Evolutionary conservation across 2,329 filamentous ascomycete species (phyloP), one percentile per base, ranked within the genome.

Genomic region (Fusarium zealandicum): DNA sequence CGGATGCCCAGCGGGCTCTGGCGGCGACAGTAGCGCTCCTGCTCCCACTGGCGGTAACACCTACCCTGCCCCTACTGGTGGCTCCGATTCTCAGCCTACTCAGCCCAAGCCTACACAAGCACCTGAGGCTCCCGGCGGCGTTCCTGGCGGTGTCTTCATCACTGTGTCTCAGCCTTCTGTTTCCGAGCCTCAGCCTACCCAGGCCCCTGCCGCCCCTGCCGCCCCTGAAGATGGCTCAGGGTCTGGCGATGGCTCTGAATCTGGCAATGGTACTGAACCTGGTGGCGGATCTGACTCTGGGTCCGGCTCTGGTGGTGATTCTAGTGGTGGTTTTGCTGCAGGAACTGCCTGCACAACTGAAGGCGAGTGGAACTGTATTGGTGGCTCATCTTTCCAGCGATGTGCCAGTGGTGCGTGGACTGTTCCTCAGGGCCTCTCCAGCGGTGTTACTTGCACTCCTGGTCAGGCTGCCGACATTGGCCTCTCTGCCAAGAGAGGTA

Each of bases 371-470:
- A 83, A 83, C 73, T 85, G 82, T 59, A 71, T 84, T 6, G 72
- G 67, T 0, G 80, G 81, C 12, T 72, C 66, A 1, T 75, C 76
- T 0, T 85, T 77, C 77, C 82, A 85, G 69, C 81, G 80, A 40
- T 85, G 82, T 52, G 82, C 76, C 7, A 78, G 76, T 3, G 82
- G 82, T 8, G 31, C 60, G 0, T 85, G 82, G 82, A 80, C 81
- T 3, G 64, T 70, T 0, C 49, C 69, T 2, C 75, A 76, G 54
- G 35, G 57, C 0, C 63, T 85, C 11, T 76, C 82, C 0, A 64
- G 69, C 0, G 82, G 82, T 1, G 80, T 79, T 0, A 62, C 51
- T 0, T 85, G 82, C 68, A 52, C 54, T 0, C 51, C 66, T 0
- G 82, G 82, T 0, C 69, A 80, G 52, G 70, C 73, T 2, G 61